A percentile compares a stretch with the other conserved stretches of the same genome.
Conservation (phyloP, 2,329 filamentous ascomycete species). For the Lachnellula cervina region DNA sequence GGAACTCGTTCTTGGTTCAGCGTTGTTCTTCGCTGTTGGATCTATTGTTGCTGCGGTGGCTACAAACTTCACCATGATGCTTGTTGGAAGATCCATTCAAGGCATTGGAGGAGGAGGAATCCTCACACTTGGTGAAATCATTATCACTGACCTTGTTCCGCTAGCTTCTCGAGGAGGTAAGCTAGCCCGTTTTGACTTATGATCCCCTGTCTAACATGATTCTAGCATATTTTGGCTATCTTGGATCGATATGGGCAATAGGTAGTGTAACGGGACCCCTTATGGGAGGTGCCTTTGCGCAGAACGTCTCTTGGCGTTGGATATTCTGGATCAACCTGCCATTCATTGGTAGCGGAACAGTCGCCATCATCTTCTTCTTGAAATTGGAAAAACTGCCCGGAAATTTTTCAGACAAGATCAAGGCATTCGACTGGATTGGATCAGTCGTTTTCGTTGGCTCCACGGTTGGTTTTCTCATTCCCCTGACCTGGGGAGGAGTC, state of each 20-base stretch:
- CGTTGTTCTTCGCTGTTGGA: conserved; percentile 36
- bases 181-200: neutral
- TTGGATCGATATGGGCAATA: conserved; percentile 45
- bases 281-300: conserved; percentile 49
- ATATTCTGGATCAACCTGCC: conserved; percentile 49
- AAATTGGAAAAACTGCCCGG: conserved; percentile 23
- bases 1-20: conserved; percentile 23
- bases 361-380: conserved; percentile 26
- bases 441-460: conserved; percentile 55
- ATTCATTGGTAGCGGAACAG: conserved; percentile 21
- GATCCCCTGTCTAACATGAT: conserved; percentile 6
- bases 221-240: conserved; percentile 32
- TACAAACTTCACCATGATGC: conserved; percentile 33
- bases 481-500: conserved; percentile 60
- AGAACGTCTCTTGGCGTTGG: conserved; percentile 53
- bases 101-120: conserved; percentile 49
- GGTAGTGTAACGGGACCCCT: conserved; percentile 50
- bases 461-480: conserved; percentile 55
- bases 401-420: conserved; percentile 30
- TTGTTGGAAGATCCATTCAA: conserved; percentile 40
- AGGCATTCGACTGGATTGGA: conserved; percentile 59
- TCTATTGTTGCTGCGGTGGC: conserved; percentile 36
- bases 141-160: conserved; percentile 43
- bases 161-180: conserved; percentile 37
- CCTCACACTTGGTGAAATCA: conserved; percentile 41